Evolutionary conservation across 2,329 filamentous ascomycete genomes (phyloP), one percentile per base, ranked within the genome.

Genomic region (Paradendryphiella salina): DNA sequence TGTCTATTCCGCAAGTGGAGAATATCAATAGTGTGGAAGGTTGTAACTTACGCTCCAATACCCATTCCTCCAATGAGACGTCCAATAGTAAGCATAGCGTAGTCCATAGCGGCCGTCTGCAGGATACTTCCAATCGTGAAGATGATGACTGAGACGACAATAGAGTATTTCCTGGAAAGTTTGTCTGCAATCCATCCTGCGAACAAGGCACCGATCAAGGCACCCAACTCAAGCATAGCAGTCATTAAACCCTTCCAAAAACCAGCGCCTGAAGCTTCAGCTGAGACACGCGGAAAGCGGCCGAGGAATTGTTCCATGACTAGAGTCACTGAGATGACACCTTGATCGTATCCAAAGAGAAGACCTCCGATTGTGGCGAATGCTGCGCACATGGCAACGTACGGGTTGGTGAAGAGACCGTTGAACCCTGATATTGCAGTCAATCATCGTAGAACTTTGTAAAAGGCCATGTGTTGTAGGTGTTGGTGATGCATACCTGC

Each of bases 161-260:
- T 80, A 3, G 78, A 77, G 53, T 78, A 80, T 45, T 80, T 79
- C 31, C 80, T 70, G 4, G 78, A 81, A 29, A 81, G 75, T 56
- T 75, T 77, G 53, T 82, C 80, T 1, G 80, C 79, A 29, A 81
- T 73, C 70, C 75, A 82, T 1, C 70, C 70, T 11, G 69, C 64
- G 33, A 69, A 67, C n/a, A 73, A 51, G 4, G 70, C 66, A 45
- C 71, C 70, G 18, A 73, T 60, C 42, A 81, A 65, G 7, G 79
- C 80, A n/a, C 80, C 79, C 15, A 82, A 58, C 52, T 82, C 78
- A 41, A 82, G 77, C 79, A 82, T 82, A 3, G 80, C 80, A 7
- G 80, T 82, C 70, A 82, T 66, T 5, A 76, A 56, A 13, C 75
- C 75, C 52, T 76, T 76, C 67, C 70, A 74, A 57, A 76, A 76